Conservation (phyloP, 208 protist genomes). For the Tritrichomonas musculus region DNA sequence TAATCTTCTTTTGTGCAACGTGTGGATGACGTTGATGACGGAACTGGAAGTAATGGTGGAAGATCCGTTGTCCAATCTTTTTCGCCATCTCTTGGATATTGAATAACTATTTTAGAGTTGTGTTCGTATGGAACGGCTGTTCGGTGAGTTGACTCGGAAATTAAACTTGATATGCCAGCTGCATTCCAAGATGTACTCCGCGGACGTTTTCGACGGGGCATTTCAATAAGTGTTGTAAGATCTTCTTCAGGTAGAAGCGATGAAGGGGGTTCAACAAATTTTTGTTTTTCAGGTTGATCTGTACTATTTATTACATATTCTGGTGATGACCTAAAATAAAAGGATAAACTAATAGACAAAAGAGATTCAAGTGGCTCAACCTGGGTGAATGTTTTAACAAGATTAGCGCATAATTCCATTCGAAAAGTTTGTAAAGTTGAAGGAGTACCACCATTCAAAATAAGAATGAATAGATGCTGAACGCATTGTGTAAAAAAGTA, state of each 20-base stretch:
- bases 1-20: neutral
- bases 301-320: neutral
- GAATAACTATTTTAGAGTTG: neutral
- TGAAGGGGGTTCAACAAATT: neutral
- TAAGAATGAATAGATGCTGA: neutral
- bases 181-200: neutral
- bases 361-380: neutral
- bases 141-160: neutral
- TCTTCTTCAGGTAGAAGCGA: neutral
- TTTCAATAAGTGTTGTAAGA: neutral
- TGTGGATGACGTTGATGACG: neutral
- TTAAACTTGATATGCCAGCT: neutral
- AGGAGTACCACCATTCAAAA: neutral
- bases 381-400: neutral
- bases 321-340: neutral
- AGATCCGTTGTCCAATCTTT: neutral
- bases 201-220: neutral
- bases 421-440: neutral
- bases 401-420: neutral
- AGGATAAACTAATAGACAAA: neutral
- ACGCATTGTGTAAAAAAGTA: neutral
- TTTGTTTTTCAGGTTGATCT: neutral
- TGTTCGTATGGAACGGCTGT: neutral
- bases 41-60: neutral
- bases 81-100: neutral